A percentile compares a stretch with the other conserved stretches of the same genome.
Evolutionary conservation across 306 rosid genomes (phyloP).

Genomic region (Prunus davidiana): DNA sequence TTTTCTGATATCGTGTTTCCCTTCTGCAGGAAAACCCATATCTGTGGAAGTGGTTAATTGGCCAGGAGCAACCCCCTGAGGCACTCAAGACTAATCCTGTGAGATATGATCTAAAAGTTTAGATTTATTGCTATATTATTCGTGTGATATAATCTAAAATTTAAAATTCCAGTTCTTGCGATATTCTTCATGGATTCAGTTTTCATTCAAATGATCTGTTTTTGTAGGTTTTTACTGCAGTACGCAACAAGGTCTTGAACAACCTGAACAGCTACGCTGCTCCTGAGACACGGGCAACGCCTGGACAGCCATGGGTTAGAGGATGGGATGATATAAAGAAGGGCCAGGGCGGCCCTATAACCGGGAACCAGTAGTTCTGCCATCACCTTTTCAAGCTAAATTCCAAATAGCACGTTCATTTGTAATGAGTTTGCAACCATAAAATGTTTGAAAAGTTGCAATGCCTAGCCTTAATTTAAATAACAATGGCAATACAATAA

Average conservation of each 20-base stretch:
- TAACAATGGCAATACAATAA: not conserved
- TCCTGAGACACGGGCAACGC: constrained; percentile 67
- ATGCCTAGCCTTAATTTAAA: not conserved
- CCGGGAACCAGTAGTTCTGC: constrained; percentile 70
- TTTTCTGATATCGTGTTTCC: constrained; percentile 12
- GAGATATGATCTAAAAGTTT: constrained; percentile 33
- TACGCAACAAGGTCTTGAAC: constrained; percentile 44
- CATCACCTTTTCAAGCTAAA: not conserved
- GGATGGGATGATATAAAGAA: constrained; percentile 93
- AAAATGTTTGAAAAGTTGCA: not conserved
- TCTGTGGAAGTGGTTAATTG: constrained; percentile 86
- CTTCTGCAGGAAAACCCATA: constrained; percentile 80
- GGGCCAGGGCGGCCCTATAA: constrained; percentile 52
- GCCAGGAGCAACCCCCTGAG: constrained; percentile 83
- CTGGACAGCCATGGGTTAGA: constrained; percentile 89
- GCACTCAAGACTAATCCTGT: constrained; percentile 61
- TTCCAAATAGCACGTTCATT: not conserved
- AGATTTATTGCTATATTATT: not conserved
- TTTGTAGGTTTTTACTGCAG: constrained; percentile 64
- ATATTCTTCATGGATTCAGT: constrained; percentile 6
- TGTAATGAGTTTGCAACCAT: constrained; percentile 13
- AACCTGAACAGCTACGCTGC: constrained; percentile 66
- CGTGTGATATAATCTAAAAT: no score
- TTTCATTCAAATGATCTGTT: constrained; percentile 22
- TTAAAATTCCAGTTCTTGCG: not conserved